phyloP scores from a whole-genome alignment of 768 basidiomycete genomes.

The Leccinum ochraceum region DNA sequence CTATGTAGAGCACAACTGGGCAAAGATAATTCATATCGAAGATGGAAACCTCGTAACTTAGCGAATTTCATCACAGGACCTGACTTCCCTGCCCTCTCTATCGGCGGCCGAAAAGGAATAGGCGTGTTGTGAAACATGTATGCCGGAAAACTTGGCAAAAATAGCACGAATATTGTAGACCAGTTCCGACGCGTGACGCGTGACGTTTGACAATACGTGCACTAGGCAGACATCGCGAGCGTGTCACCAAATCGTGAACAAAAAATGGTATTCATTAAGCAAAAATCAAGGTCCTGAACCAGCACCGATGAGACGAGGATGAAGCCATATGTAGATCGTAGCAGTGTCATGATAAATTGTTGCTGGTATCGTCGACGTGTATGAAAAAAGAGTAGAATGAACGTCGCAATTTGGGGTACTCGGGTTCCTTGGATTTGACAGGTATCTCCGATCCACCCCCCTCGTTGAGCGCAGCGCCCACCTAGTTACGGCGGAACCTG shows the following conservation, averaged over 20 bases:
- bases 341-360: constrained; percentile 13
- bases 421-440: background rate
- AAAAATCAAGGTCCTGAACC: constrained; percentile 1
- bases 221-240: background rate
- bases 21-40: too few species aligned
- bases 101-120: too few species aligned
- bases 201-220: background rate
- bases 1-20: too few species aligned
- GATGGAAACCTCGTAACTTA: too few species aligned
- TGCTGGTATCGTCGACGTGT: constrained; percentile 1
- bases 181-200: background rate
- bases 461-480: background rate
- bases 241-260: background rate
- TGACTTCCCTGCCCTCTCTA: too few species aligned
- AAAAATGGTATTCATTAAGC: constrained; percentile 13
- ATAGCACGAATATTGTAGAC: too few species aligned
- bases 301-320: constrained; percentile 1
- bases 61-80: too few species aligned
- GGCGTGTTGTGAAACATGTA: too few species aligned
- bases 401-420: background rate
- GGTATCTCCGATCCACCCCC: background rate
- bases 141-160: too few species aligned
- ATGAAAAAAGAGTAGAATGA: constrained; percentile 1
- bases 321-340: constrained; percentile 6
- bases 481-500: constrained; percentile 41